Conservation (phyloP, 495 filamentous ascomycete genomes). For the Haplographium delicatum region DNA sequence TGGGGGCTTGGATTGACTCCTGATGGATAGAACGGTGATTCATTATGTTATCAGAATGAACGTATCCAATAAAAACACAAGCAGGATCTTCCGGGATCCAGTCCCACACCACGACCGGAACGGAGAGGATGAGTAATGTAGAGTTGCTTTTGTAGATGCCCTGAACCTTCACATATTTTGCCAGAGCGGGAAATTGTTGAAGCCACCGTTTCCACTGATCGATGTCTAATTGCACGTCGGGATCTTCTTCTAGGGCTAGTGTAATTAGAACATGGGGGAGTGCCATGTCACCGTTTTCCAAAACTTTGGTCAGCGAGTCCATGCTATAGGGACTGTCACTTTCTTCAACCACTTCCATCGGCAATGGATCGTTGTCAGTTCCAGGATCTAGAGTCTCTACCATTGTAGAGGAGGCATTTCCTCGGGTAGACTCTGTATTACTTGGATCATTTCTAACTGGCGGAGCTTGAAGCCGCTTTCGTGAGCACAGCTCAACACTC, state of each 20-base stretch:
- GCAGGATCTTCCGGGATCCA: neutral
- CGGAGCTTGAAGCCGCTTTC: neutral
- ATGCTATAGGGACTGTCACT: neutral
- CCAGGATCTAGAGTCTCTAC: neutral
- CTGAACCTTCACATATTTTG: conserved; percentile 46
- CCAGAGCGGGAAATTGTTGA: conserved; percentile 39
- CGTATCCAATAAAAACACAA: conserved; percentile 1
- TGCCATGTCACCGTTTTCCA: neutral
- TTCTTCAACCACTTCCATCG: neutral
- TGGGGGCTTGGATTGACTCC: too few species aligned
- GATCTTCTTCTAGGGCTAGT: conserved; percentile 47
- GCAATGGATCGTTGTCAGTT: neutral
- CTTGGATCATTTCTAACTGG: neutral
- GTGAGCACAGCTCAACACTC: neutral
- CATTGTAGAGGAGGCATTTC: neutral
- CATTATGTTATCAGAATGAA: neutral
- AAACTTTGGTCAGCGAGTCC: neutral
- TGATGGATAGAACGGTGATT: too few species aligned
- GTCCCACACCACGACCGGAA: neutral
- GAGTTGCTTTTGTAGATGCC: conserved; percentile 49
- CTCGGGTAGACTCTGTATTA: neutral
- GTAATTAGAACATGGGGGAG: conserved; percentile 47
- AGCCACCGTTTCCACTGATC: conserved; percentile 44
- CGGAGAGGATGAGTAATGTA: conserved; percentile 39
- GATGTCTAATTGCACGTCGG: conserved; percentile 35